Conservation (phyloP, 768 basidiomycete genomes). For the Pleurotus djamor region DNA sequence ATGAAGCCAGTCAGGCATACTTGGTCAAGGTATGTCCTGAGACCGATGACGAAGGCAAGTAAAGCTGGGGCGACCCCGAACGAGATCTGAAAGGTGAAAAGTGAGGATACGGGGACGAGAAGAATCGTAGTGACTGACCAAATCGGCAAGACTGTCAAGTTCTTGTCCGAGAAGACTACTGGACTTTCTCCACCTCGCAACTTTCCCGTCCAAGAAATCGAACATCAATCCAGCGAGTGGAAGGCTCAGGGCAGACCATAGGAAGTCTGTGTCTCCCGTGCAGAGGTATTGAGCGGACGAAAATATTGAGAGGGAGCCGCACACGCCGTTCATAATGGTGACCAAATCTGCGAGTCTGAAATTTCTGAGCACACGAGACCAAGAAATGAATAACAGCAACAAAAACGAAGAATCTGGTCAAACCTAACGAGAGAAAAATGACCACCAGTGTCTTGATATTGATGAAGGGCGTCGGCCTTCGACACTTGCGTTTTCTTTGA, state of each 20-base stretch:
- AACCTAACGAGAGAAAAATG: slow-evolving; percentile 98
- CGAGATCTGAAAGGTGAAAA: slow-evolving; percentile 64
- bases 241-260: slow-evolving; percentile 85
- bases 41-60: slow-evolving; percentile 85
- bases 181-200: slow-evolving; percentile 95
- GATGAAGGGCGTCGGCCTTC: slow-evolving; percentile 54
- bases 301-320: slow-evolving; percentile 94
- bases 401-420: slow-evolving; percentile 11
- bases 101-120: slow-evolving; percentile 1
- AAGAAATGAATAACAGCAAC: slow-evolving; percentile 5
- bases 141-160: slow-evolving; percentile 93
- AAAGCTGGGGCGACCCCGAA: slow-evolving; percentile 98
- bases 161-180: slow-evolving; percentile 97
- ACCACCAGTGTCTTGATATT: slow-evolving; percentile 87
- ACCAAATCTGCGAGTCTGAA: slow-evolving; percentile 98
- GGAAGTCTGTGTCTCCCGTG: slow-evolving; percentile 72
- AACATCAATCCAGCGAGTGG: slow-evolving; percentile 96
- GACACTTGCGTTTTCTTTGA: slow-evolving; percentile 13
- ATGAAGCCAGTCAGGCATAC: slow-evolving; percentile 87
- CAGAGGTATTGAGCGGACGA: slow-evolving; percentile 87
- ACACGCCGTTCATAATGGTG: slow-evolving; percentile 99
- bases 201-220: slow-evolving; percentile 97
- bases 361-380: slow-evolving; percentile 56
- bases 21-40: slow-evolving; percentile 90
- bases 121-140: slow-evolving; percentile 50